A percentile compares a stretch with the other conserved stretches of the same genome.
phyloP scores from a whole-genome alignment of 2,329 filamentous ascomycete genomes.

The Xylariaceae sp. region DNA sequence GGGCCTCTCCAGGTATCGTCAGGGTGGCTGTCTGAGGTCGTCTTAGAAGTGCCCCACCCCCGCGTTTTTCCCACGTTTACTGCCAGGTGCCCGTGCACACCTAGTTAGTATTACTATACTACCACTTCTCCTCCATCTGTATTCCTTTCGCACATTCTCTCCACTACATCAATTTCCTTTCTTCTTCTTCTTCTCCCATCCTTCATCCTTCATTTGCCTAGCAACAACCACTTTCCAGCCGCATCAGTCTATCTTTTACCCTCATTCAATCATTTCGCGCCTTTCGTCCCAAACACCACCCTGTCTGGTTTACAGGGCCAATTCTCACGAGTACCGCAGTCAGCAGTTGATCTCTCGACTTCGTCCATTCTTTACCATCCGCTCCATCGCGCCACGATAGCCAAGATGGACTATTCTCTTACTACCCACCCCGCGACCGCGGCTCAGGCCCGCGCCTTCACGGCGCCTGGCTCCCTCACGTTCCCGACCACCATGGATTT shows the following conservation, averaged over 20 bases:
- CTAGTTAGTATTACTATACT: neutral
- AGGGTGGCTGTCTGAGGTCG: neutral
- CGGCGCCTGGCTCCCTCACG: conserved; percentile 83
- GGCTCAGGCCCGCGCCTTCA: conserved; percentile 92
- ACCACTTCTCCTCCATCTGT: no score
- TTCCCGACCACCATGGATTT: conserved; percentile 77
- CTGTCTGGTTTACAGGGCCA: no score
- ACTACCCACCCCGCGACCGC: conserved; percentile 82
- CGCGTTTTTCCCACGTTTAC: neutral
- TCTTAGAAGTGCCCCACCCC: neutral
- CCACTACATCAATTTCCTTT: no score
- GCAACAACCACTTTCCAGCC: no score
- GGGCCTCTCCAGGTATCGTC: neutral
- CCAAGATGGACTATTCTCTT: conserved; percentile 31
- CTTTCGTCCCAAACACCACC: no score
- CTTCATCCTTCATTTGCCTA: no score
- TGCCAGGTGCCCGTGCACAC: neutral
- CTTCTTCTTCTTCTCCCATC: no score
- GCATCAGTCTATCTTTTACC: no score
- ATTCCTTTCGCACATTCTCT: no score
- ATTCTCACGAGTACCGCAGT: neutral
- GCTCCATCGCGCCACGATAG: neutral
- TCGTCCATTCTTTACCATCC: conserved; percentile 12
- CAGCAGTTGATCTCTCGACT: neutral
- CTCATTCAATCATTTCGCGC: no score